These are phyloP conservation scores for Sugiyamaella marilandica DNA, from an alignment of 805 yeast species.

Conservation along the genomic window DNA sequence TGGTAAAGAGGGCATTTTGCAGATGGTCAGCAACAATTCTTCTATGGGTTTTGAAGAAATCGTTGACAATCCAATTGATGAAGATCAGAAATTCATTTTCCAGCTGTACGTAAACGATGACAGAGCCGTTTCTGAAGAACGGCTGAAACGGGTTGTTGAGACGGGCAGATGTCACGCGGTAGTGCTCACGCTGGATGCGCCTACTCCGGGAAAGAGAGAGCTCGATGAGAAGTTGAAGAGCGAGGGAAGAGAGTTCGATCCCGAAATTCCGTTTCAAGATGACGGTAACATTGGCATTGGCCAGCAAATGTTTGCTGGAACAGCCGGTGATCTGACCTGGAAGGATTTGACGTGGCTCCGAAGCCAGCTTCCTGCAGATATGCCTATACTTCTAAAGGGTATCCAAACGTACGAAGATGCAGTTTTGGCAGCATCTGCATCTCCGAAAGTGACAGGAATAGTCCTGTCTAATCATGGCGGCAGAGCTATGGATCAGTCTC, in stretches of 20 bases:
- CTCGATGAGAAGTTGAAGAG: slow-evolving; percentile 35
- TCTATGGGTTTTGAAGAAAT: slow-evolving; percentile 30
- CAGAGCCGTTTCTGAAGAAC: slow-evolving; percentile 24
- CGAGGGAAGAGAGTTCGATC: slow-evolving; percentile 22
- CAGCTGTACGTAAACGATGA: slow-evolving; percentile 32
- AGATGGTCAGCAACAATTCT: slow-evolving; percentile 37
- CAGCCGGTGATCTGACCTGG: slow-evolving; percentile 31
- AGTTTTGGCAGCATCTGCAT: slow-evolving; percentile 50
- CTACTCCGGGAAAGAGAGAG: slow-evolving; percentile 51
- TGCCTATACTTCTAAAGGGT: slow-evolving; percentile 57
- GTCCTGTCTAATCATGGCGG: slow-evolving; percentile 75
- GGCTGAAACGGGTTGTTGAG: slow-evolving; percentile 23
- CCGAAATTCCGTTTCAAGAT: slow-evolving; percentile 1
- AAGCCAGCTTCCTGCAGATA: slow-evolving; percentile 31
- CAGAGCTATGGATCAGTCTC: slow-evolving; percentile 58
- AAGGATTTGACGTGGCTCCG: slow-evolving; percentile 28
- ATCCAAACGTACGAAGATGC: slow-evolving; percentile 65
- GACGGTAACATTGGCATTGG: slow-evolving; percentile 26
- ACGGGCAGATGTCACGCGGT: slow-evolving; percentile 41
- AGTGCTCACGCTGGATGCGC: slow-evolving; percentile 53
- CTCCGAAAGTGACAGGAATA: slow-evolving; percentile 50
- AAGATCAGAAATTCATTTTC: slow-evolving; percentile 25
- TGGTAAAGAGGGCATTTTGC: slow-evolving; percentile 39
- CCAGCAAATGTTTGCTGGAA: slow-evolving; percentile 28
- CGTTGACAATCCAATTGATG: slow-evolving; percentile 24